A percentile compares a stretch with the other conserved stretches of the same genome.
phyloP scores from a whole-genome alignment of 768 basidiomycete species.

The Tulasnella sp. region DNA sequence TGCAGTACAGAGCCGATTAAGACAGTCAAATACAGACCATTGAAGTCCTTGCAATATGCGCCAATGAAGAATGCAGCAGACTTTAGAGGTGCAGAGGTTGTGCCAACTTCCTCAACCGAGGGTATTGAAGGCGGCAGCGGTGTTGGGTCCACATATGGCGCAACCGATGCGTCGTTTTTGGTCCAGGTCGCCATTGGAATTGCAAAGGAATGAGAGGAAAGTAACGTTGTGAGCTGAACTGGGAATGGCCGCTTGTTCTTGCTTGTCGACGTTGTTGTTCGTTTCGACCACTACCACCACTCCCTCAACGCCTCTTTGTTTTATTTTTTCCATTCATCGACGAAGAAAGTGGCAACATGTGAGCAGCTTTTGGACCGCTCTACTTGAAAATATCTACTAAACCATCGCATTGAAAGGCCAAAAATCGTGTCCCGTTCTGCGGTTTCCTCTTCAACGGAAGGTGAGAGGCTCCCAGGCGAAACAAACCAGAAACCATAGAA shows the following conservation, averaged over 20 bases:
- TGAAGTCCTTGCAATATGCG: slow-evolving; percentile 91
- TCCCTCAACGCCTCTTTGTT: background rate
- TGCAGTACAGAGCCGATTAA: background rate
- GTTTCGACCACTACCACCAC: background rate
- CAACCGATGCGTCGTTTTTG: slow-evolving; percentile 5
- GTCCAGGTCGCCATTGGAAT: slow-evolving; percentile 13
- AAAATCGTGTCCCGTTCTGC: slow-evolving; percentile 32
- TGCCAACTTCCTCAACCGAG: slow-evolving; percentile 82
- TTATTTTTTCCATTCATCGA: background rate
- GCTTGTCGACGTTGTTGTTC: slow-evolving; percentile 11
- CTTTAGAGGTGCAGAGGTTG: slow-evolving; percentile 89
- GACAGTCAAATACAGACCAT: slow-evolving; percentile 59
- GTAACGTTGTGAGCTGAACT: slow-evolving; percentile 12
- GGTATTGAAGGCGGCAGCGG: slow-evolving; percentile 66
- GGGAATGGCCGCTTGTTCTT: slow-evolving; percentile 5
- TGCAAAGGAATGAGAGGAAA: slow-evolving; percentile 12
- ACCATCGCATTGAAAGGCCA: slow-evolving; percentile 8
- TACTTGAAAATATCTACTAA: background rate
- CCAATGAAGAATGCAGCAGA: slow-evolving; percentile 97
- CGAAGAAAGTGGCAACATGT: background rate
- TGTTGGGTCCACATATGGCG: slow-evolving; percentile 59
- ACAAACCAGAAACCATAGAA: background rate
- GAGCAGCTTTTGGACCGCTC: background rate
- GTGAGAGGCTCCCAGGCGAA: background rate
- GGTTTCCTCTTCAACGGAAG: slow-evolving; percentile 32